Evolutionary conservation across 106 monocot genomes (phyloP).

Genomic region (Dendrobium officinale): DNA sequence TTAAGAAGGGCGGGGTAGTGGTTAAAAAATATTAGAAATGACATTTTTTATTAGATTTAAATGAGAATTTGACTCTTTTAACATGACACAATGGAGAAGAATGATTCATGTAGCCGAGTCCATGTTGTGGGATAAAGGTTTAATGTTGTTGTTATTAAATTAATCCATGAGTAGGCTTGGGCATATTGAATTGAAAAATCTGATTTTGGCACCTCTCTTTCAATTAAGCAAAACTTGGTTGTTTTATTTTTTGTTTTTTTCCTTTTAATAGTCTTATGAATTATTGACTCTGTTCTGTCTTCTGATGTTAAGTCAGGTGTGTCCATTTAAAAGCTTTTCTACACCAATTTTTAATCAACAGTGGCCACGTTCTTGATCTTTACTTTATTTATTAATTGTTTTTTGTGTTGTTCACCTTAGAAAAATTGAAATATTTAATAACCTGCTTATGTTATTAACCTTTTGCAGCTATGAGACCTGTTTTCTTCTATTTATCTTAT

Average conservation of each 20-base stretch:
- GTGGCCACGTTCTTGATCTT: neutral
- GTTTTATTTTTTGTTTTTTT: neutral
- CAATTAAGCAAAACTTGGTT: too few relatives aligned
- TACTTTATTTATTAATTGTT: neutral
- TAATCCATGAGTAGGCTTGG: too few relatives aligned
- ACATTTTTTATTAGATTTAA: too few relatives aligned
- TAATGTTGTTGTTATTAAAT: too few relatives aligned
- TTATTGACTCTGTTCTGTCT: neutral
- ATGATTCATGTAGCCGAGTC: too few relatives aligned
- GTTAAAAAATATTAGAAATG: too few relatives aligned
- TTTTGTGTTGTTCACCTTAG: neutral
- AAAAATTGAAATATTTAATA: neutral
- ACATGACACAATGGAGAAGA: too few relatives aligned
- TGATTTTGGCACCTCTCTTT: too few relatives aligned
- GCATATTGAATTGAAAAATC: too few relatives aligned
- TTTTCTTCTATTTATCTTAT: neutral
- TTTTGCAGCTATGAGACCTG: neutral
- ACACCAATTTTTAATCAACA: neutral
- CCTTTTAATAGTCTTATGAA: neutral
- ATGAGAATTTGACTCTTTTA: too few relatives aligned
- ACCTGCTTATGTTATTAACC: neutral
- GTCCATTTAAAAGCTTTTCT: neutral
- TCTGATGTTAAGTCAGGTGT: neutral
- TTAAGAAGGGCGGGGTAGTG: too few relatives aligned
- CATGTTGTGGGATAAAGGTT: too few relatives aligned